Evolutionary conservation across 192 early-diverging fungal species (phyloP).

Genomic region (Thamnidium elegans): DNA sequence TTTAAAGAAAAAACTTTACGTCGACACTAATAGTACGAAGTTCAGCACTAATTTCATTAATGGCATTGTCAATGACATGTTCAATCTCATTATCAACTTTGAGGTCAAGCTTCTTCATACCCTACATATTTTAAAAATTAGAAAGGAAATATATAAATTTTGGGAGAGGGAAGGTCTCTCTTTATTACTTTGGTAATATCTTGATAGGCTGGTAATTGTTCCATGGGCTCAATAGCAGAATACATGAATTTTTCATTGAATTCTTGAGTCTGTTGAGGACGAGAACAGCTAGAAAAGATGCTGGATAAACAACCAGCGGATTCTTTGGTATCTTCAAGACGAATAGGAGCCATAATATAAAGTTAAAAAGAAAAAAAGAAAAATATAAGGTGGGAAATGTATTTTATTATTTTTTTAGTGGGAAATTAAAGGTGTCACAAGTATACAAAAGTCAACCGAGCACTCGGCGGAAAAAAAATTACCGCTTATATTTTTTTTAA

Average conservation of each 20-base stretch:
- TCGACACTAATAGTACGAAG: slow-evolving; percentile 32
- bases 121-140: no score
- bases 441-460: slow-evolving; percentile 6
- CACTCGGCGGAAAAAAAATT: background rate
- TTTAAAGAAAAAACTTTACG: background rate
- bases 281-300: slow-evolving; percentile 14
- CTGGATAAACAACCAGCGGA: slow-evolving; percentile 8
- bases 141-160: no score
- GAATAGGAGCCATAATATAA: slow-evolving; percentile 10
- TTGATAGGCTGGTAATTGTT: slow-evolving; percentile 32
- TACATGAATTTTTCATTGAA: slow-evolving; percentile 16
- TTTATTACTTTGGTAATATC: slow-evolving; percentile 30
- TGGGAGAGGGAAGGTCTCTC: no score
- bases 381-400: background rate
- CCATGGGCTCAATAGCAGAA: slow-evolving; percentile 7
- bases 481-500: background rate
- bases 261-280: background rate
- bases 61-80: slow-evolving; percentile 14
- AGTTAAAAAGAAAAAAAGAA: background rate
- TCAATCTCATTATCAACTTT: slow-evolving; percentile 26
- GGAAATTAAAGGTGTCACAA: background rate
- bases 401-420: slow-evolving; percentile 8
- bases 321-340: background rate
- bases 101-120: slow-evolving; percentile 27
- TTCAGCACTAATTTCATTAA: slow-evolving; percentile 19